Evolutionary conservation across 2,329 filamentous ascomycete genomes (phyloP), one percentile per base, ranked within the genome.

Genomic region (Truncatella angustata): DNA sequence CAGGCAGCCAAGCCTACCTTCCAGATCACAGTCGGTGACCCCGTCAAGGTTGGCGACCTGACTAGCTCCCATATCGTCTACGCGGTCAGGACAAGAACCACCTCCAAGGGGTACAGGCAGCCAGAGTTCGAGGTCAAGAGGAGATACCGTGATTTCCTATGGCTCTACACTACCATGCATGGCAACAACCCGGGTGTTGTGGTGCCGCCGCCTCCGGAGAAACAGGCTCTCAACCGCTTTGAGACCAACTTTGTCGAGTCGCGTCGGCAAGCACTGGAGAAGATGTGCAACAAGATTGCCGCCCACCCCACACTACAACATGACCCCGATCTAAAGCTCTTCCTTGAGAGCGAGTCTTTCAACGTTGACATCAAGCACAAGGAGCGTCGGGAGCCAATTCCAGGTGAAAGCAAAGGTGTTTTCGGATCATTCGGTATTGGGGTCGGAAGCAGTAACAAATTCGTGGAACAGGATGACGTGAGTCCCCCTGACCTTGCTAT

Each of bases 21-120:
- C 71, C 77, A 90, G 46, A 97, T 99, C 63, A 85, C 81, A 3
- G 94, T 99, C 20, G 94, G 94, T 53, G 94, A 99, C 72, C 94
- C 94, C 51, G 92, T 97, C 73, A 99, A 97, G 75, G 93, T 99
- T 60, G 94, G 94, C 54, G 94, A 97, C 71, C 72, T 97, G 68
- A 97, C 94, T 7, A 96, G 90, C 70, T 96, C 92, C 57, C 94
- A 99, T 70, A 99, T 96, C 58, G 94, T 97, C 44, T 99, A 99
- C 73, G 91, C 91, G 63, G 94, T 99, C 58, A 83, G 89, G 64
- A 99, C 94, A 53, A 94, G 88, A 89, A 99, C 94, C 11, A 90
- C 91, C 1, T 97, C 93, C 34, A 97, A 97, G 75, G 94, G 91
- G 48, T 99, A 97, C 72, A 90, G 89, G 66, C 88, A 93, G 64